Evolutionary conservation across 2,329 filamentous ascomycete species (phyloP).

Genomic region (Arthroderma sp.): DNA sequence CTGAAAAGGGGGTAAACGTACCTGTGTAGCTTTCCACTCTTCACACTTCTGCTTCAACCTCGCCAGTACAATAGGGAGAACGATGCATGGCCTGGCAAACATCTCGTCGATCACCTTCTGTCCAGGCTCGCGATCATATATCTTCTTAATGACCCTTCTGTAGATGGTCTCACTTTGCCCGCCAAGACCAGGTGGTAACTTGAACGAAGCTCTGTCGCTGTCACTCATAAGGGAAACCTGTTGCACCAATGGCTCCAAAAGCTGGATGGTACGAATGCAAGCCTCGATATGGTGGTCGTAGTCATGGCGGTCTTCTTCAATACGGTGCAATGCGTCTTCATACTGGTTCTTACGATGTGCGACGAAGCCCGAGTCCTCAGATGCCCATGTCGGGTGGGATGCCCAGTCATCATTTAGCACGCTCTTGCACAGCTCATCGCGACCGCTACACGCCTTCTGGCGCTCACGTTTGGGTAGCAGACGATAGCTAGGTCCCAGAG

Average conservation of each 20-base stretch:
- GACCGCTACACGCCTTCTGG: slow-evolving; percentile 81
- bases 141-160: slow-evolving; percentile 92
- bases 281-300: slow-evolving; percentile 98
- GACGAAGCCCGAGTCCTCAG: slow-evolving; percentile 93
- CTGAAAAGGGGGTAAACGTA: slow-evolving; percentile 19
- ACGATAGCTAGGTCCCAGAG: slow-evolving; percentile 90
- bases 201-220: slow-evolving; percentile 59
- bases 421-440: slow-evolving; percentile 84
- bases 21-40: slow-evolving; percentile 88
- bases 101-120: slow-evolving; percentile 77
- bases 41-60: slow-evolving; percentile 92
- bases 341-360: slow-evolving; percentile 93
- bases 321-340: slow-evolving; percentile 86
- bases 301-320: slow-evolving; percentile 95
- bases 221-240: slow-evolving; percentile 72
- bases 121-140: slow-evolving; percentile 77
- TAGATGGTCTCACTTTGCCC: slow-evolving; percentile 95
- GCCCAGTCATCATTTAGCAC: slow-evolving; percentile 98
- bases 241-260: slow-evolving; percentile 86
- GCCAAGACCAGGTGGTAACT: slow-evolving; percentile 70
- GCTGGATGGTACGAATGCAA: slow-evolving; percentile 85
- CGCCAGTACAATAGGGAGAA: slow-evolving; percentile 77
- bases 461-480: slow-evolving; percentile 82
- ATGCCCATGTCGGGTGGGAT: slow-evolving; percentile 96
- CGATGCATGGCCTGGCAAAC: slow-evolving; percentile 69